These are phyloP conservation scores for Pseudovirgaria hyperparasitica DNA, from an alignment of 2,329 filamentous ascomycete genomes.

Conservation along the genomic window DNA sequence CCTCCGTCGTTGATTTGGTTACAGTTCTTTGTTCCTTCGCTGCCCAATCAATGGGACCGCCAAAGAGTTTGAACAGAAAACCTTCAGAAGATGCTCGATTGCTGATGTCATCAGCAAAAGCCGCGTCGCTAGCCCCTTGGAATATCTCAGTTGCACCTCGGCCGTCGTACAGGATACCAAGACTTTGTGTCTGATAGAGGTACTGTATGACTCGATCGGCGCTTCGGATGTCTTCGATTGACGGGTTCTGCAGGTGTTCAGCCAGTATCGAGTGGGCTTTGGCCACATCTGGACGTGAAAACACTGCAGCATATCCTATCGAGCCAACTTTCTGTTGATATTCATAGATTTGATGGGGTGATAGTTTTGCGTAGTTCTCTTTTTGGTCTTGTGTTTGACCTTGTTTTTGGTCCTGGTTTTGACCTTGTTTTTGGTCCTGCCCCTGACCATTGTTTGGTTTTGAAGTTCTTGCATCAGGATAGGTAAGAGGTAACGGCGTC, in stretches of 20 bases:
- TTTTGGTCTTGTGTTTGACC: too few species aligned
- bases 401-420: too few species aligned
- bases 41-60: slow-evolving; percentile 9
- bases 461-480: too few species aligned
- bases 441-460: too few species aligned
- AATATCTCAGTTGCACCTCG: slow-evolving; percentile 4
- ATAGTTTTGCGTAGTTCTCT: too few species aligned
- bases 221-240: slow-evolving; percentile 6
- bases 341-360: too few species aligned
- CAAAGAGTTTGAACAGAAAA: slow-evolving; percentile 11
- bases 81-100: slow-evolving; percentile 10
- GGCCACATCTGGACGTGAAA: slow-evolving; percentile 8
- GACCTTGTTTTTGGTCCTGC: too few species aligned
- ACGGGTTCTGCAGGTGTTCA: slow-evolving; percentile 8
- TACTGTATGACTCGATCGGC: slow-evolving; percentile 7
- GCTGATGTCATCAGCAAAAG: slow-evolving; percentile 8
- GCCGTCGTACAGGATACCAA: slow-evolving; percentile 5
- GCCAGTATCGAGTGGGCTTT: slow-evolving; percentile 6
- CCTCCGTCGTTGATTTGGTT: slow-evolving; percentile 12
- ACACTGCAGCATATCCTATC: slow-evolving; percentile 7
- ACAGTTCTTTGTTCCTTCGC: slow-evolving; percentile 7
- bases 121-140: slow-evolving; percentile 7
- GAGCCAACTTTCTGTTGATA: slow-evolving; percentile 11
- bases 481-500: too few species aligned
- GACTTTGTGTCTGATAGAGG: slow-evolving; percentile 6